phyloP scores from a whole-genome alignment of 2,329 filamentous ascomycete genomes.

The Beauveria australis region DNA sequence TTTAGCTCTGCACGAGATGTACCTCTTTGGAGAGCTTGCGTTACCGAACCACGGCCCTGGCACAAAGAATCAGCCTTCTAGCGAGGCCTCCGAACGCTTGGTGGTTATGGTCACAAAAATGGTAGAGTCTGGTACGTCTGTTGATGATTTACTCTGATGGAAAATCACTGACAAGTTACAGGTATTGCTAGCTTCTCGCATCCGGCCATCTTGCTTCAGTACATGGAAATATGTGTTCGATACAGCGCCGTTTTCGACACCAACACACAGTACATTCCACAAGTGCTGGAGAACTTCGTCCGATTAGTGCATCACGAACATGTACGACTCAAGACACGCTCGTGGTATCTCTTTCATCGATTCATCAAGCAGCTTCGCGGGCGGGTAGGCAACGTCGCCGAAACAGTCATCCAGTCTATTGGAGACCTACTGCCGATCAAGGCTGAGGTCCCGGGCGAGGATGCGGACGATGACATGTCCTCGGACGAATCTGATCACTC shows the following conservation, averaged over 20 bases:
- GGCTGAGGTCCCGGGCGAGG: conserved; percentile 72
- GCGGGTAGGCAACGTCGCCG: conserved; percentile 80
- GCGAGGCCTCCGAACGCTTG: conserved; percentile 69
- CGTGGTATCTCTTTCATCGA: conserved; percentile 95
- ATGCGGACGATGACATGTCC: conserved; percentile 84
- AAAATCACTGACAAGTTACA: conserved; percentile 24
- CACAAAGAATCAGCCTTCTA: conserved; percentile 73
- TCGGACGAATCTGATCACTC: conserved; percentile 87
- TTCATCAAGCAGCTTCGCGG: conserved; percentile 80
- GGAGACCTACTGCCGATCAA: conserved; percentile 83
- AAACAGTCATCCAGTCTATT: conserved; percentile 85
- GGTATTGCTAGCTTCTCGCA: conserved; percentile 80
- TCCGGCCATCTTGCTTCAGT: conserved; percentile 87
- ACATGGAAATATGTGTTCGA: conserved; percentile 96
- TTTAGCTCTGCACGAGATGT: conserved; percentile 90
- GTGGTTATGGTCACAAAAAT: conserved; percentile 92
- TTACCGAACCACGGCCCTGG: conserved; percentile 81
- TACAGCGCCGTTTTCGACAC: conserved; percentile 90
- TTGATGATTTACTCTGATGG: conserved; percentile 14
- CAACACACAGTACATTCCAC: conserved; percentile 71
- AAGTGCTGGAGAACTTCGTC: conserved; percentile 86
- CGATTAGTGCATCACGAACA: conserved; percentile 82
- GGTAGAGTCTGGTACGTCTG: conserved; percentile 72
- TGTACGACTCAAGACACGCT: conserved; percentile 77
- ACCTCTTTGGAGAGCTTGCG: conserved; percentile 89